A percentile compares a stretch with the other conserved stretches of the same genome.
These are phyloP conservation scores for Pseudogymnoascus sp. DNA, from an alignment of 2,329 filamentous ascomycete genomes.

Conservation along the genomic window DNA sequence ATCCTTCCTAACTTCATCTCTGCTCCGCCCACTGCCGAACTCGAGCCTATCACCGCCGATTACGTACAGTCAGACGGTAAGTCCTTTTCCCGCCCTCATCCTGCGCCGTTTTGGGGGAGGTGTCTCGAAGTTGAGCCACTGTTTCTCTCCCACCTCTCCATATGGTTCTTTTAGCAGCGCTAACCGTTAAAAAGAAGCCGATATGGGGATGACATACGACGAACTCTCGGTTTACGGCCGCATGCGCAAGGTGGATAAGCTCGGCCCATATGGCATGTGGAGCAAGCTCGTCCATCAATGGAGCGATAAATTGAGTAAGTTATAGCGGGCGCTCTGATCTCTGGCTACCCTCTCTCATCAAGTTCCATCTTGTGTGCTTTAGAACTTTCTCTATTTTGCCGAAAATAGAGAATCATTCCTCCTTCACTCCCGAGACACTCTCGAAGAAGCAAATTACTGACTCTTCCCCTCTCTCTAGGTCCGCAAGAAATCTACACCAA, in stretches of 20 bases:
- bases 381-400: background rate
- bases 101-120: background rate
- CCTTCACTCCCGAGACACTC: constrained; percentile 27
- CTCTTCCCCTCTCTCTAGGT: background rate
- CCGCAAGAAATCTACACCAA: constrained; percentile 19
- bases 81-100: background rate
- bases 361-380: background rate
- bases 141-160: background rate
- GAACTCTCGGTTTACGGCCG: constrained; percentile 38
- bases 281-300: constrained; percentile 41
- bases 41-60: constrained; percentile 56
- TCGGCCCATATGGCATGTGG: constrained; percentile 43
- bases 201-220: constrained; percentile 47
- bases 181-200: constrained; percentile 30
- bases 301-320: constrained; percentile 35
- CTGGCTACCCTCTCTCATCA: background rate
- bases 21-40: constrained; percentile 55
- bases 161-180: background rate
- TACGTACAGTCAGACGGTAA: constrained; percentile 42
- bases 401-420: background rate
- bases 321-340: constrained; percentile 34
- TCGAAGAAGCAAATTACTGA: constrained; percentile 24
- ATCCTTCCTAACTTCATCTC: constrained; percentile 60
- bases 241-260: constrained; percentile 40
- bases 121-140: constrained; percentile 29